A percentile compares a stretch with the other conserved stretches of the same genome.
Evolutionary conservation across 164 flowering plant genomes (phyloP).

Genomic region (Hamamelis virginiana): DNA sequence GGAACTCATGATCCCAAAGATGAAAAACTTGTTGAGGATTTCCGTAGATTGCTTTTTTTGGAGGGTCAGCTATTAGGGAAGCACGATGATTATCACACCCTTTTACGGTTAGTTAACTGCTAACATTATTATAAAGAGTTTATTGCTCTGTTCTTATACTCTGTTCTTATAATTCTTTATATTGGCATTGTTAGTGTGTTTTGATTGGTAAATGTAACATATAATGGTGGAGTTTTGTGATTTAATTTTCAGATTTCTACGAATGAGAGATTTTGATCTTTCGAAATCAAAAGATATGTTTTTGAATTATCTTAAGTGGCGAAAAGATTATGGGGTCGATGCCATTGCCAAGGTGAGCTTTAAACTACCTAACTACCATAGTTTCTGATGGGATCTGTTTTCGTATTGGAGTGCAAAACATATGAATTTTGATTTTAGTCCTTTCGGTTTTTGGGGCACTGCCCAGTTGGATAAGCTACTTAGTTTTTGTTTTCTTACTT

Average conservation of each 20-base stretch:
- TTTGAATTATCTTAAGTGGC: conserved; percentile 62
- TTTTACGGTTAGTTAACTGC: conserved; percentile 43
- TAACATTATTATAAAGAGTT: neutral
- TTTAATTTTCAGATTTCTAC: conserved; percentile 45
- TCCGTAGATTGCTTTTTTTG: conserved; percentile 41
- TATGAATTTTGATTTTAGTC: neutral
- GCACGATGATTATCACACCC: conserved; percentile 62
- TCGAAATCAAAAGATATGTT: conserved; percentile 52
- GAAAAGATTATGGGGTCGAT: conserved; percentile 50
- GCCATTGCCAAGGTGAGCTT: conserved; percentile 46
- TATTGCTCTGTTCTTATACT: no score
- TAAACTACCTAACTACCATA: neutral
- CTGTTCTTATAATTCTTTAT: no score
- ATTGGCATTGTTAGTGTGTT: neutral
- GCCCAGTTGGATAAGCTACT: no score
- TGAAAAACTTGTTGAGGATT: conserved; percentile 43
- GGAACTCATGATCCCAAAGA: conserved; percentile 50
- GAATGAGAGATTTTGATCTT: conserved; percentile 58
- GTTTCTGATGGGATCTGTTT: neutral
- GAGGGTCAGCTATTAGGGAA: conserved; percentile 38
- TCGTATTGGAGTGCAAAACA: no score
- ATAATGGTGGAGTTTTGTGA: conserved; percentile 3
- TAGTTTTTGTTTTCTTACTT: no score
- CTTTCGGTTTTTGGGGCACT: no score
- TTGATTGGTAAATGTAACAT: neutral